Base-by-base conservation (phyloP, 2,329 filamentous ascomycete species). In the Colletotrichum viniferum region DNA sequence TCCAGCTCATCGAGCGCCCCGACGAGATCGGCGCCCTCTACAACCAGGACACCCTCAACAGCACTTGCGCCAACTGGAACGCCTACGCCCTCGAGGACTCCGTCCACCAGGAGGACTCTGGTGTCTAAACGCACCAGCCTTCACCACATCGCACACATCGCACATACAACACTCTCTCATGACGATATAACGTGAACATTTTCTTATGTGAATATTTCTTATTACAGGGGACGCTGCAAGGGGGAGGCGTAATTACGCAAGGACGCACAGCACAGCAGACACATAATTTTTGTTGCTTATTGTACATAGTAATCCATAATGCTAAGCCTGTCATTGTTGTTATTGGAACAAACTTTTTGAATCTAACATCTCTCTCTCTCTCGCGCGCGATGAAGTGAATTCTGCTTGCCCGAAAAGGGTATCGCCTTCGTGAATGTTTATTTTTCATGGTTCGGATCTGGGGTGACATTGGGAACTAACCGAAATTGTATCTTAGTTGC, bases 1-100 rank as follows among this genome's bases (percentile, higher is more conserved):
- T 80, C 62, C 79, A 80, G 74, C 77, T 80, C 68, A 58, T 80
- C 10, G 79, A 79, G 74, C 72, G 78, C 18, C 68, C 72, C n/a
- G 14, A 24, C 21, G 78, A 80, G 58, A 74, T 79, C 38, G 73
- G 32, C 8, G 74, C 38, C n/a, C 32, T 79, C 26, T 77, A 73
- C 30, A 73, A 79, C 60, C 26, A 58, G 21, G 69, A 75, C 13
- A 56, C 38, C 7, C 18, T 79, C 10, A 64, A 65, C 30, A 56
- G 60, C 48, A 76, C 73, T 1, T 79, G 78, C 71, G 28, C 64
- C 34, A 69, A 69, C 21, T 79, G 78, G 78, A 66, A 63, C 7
- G 28, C 74, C 9, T 77, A 77, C 38, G 74, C 71, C 14, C 48
- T 63, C 5, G 62, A 61, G 43, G 63, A 73, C 9, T 34, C 32